These are phyloP conservation scores for Termitomyces sp. DNA, from an alignment of 768 basidiomycete genomes.

Conservation along the genomic window DNA sequence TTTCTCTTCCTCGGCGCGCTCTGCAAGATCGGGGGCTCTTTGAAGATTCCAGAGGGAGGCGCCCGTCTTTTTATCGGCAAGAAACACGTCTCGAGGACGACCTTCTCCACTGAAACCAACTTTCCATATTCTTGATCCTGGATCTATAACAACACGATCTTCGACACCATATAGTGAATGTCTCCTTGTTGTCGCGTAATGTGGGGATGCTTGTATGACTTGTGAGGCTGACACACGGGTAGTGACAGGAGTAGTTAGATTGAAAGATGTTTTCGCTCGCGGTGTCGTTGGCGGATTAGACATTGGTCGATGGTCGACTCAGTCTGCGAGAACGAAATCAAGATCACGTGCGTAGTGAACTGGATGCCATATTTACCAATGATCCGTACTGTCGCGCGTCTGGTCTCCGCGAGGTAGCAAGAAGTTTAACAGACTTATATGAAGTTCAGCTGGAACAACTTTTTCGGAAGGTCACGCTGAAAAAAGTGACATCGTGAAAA, in stretches of 20 bases:
- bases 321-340: background rate
- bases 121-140: slow-evolving; percentile 93
- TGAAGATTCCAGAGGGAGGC: slow-evolving; percentile 56
- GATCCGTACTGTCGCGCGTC: background rate
- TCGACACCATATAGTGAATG: slow-evolving; percentile 97
- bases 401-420: too few species aligned
- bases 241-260: slow-evolving; percentile 52
- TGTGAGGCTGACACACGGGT: slow-evolving; percentile 41
- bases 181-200: slow-evolving; percentile 78
- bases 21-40: slow-evolving; percentile 45
- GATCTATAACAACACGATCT: slow-evolving; percentile 92
- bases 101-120: slow-evolving; percentile 98
- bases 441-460: too few species aligned
- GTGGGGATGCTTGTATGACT: slow-evolving; percentile 68
- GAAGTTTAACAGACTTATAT: too few species aligned
- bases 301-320: slow-evolving; percentile 15
- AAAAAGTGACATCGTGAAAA: background rate
- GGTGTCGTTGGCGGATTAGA: slow-evolving; percentile 36
- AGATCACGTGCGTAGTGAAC: background rate
- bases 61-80: slow-evolving; percentile 38
- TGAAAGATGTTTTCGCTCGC: slow-evolving; percentile 28
- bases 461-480: too few species aligned
- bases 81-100: slow-evolving; percentile 83
- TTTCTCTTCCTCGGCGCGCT: slow-evolving; percentile 69
- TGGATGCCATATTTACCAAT: background rate